phyloP scores from a whole-genome alignment of 257 asterid genomes.

The Phtheirospermum japonicum region DNA sequence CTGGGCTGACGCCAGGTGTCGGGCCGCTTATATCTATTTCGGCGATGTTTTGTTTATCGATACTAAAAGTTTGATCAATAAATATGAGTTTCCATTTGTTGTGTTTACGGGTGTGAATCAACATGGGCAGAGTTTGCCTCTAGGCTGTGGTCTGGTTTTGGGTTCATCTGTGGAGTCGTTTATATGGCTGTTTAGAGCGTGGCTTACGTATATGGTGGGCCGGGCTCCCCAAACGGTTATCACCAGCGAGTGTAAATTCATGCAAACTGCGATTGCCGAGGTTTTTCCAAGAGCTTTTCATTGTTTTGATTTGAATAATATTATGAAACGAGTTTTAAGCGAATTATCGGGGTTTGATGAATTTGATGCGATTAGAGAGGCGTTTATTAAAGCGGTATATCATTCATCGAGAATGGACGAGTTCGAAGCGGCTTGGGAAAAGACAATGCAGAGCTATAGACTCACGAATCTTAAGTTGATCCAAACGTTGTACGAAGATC shows the following conservation, averaged over 20 bases:
- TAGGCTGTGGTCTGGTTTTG: constrained; percentile 60
- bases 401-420: constrained; percentile 23
- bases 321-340: constrained; percentile 33
- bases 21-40: no score
- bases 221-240: constrained; percentile 50
- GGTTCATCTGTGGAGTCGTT: no score
- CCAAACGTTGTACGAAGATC: no score
- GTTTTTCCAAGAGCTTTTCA: constrained; percentile 57
- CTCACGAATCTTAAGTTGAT: no score
- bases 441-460: no score
- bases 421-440: no score
- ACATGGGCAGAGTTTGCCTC: no score
- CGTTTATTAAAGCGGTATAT: constrained; percentile 35
- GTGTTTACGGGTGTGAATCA: no score
- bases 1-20: no score
- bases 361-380: constrained; percentile 31
- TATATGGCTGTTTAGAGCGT: constrained; percentile 58
- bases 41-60: no score
- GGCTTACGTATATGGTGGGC: constrained; percentile 64
- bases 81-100: no score
- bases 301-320: constrained; percentile 40
- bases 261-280: constrained; percentile 48
- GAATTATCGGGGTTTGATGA: constrained; percentile 26
- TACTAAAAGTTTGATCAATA: no score
- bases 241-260: constrained; percentile 31